phyloP scores from a whole-genome alignment of 768 basidiomycete species.

The Gloeostereum incarnatum region DNA sequence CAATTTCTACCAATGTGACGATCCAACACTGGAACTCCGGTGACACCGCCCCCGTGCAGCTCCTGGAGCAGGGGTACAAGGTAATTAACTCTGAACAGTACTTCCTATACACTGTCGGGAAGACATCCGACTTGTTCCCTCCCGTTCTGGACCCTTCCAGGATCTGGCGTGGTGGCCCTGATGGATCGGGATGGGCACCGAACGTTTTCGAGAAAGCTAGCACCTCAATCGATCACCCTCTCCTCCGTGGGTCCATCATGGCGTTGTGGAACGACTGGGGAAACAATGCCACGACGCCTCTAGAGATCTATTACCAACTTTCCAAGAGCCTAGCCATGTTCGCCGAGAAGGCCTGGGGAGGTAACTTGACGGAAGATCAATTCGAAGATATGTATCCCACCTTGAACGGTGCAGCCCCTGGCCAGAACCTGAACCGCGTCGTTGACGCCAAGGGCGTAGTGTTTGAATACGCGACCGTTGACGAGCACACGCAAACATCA shows the following conservation, averaged over 20 bases:
- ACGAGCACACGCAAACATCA: slow-evolving; percentile 15
- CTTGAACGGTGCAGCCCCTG: slow-evolving; percentile 28
- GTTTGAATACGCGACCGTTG: slow-evolving; percentile 15
- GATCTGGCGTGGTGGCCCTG: slow-evolving; percentile 20
- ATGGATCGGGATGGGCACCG: slow-evolving; percentile 23
- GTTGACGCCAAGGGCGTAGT: slow-evolving; percentile 19
- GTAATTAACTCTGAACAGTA: slow-evolving; percentile 25
- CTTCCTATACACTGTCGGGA: slow-evolving; percentile 28
- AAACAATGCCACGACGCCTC: slow-evolving; percentile 31
- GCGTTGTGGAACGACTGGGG: slow-evolving; percentile 37
- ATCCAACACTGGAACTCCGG: slow-evolving; percentile 34
- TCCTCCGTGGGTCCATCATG: slow-evolving; percentile 24
- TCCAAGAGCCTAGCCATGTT: slow-evolving; percentile 29
- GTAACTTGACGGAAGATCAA: slow-evolving; percentile 24
- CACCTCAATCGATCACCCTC: slow-evolving; percentile 15
- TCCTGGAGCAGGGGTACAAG: slow-evolving; percentile 22
- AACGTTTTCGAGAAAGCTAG: slow-evolving; percentile 25
- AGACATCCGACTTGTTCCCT: slow-evolving; percentile 22
- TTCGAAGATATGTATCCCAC: slow-evolving; percentile 25
- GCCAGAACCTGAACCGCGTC: slow-evolving; percentile 32
- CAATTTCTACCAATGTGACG: slow-evolving; percentile 28
- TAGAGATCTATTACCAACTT: slow-evolving; percentile 34
- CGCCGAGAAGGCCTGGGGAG: slow-evolving; percentile 33
- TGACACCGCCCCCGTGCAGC: slow-evolving; percentile 20
- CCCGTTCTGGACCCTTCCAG: slow-evolving; percentile 18